A percentile compares a stretch with the other conserved stretches of the same genome.
phyloP scores from a whole-genome alignment of 2,329 filamentous ascomycete species.

The Botryosphaeria dothidea region DNA sequence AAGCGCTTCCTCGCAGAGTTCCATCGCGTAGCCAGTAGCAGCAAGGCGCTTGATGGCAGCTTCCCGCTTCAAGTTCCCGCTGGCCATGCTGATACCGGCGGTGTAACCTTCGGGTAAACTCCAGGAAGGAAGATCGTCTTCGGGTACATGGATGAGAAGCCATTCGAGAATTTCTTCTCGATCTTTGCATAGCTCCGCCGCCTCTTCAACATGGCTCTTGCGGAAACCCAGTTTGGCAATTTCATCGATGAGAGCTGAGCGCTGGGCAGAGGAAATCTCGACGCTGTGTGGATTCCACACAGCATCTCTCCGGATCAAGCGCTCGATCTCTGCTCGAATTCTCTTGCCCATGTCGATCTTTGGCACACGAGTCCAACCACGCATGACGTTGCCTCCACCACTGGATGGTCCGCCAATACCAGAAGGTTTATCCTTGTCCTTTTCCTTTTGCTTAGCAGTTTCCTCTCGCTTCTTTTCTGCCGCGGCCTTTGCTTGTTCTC shows the following conservation, averaged over 20 bases:
- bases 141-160: slow-evolving; percentile 94
- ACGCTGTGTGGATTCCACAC: slow-evolving; percentile 85
- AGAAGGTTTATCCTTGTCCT: slow-evolving; percentile 42
- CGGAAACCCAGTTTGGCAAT: slow-evolving; percentile 81
- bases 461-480: slow-evolving; percentile 80
- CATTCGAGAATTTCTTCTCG: slow-evolving; percentile 92
- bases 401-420: slow-evolving; percentile 29
- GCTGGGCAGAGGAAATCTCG: slow-evolving; percentile 60
- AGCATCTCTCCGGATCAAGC: slow-evolving; percentile 72
- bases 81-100: slow-evolving; percentile 83
- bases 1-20: slow-evolving; percentile 78
- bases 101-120: slow-evolving; percentile 89
- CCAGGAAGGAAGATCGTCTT: slow-evolving; percentile 94
- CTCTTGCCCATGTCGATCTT: slow-evolving; percentile 91
- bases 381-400: slow-evolving; percentile 51
- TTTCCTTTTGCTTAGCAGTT: slow-evolving; percentile 62
- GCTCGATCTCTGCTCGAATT: slow-evolving; percentile 77
- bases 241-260: slow-evolving; percentile 66
- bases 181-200: slow-evolving; percentile 83
- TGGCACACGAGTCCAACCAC: slow-evolving; percentile 80
- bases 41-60: slow-evolving; percentile 79
- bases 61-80: slow-evolving; percentile 78
- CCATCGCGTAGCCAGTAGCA: slow-evolving; percentile 78
- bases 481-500: slow-evolving; percentile 73
- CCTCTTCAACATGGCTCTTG: slow-evolving; percentile 86